phyloP scores from a whole-genome alignment of 257 asterid genomes.

The Salvia splendens region DNA sequence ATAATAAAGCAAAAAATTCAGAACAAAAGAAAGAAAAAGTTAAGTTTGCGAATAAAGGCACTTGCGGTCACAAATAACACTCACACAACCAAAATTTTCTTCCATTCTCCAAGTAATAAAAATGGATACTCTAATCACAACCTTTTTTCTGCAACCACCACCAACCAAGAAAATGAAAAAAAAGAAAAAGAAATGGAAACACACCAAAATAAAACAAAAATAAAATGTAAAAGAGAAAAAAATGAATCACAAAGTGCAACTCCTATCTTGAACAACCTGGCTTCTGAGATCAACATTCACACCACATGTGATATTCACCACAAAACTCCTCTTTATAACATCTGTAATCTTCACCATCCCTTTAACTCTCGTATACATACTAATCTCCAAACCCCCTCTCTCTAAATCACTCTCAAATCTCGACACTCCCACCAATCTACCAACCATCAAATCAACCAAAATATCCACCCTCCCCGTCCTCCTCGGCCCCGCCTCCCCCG shows the following conservation, averaged over 20 bases:
- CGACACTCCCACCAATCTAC: constrained; percentile 24
- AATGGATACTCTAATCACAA: no score
- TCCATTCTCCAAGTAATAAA: no score
- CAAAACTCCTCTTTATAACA: constrained; percentile 35
- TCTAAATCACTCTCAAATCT: constrained; percentile 36
- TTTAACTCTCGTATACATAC: constrained; percentile 32
- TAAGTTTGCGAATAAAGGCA: no score
- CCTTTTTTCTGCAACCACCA: no score
- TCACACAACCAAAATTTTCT: no score
- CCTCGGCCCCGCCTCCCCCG: constrained; percentile 41
- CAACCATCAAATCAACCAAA: constrained; percentile 38
- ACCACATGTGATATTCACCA: constrained; percentile 46
- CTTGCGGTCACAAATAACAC: no score
- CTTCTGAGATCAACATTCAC: constrained; percentile 37
- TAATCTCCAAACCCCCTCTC: constrained; percentile 29
- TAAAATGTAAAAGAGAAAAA: not conserved
- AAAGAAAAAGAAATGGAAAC: no score
- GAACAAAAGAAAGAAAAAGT: no score
- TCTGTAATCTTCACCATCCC: constrained; percentile 47
- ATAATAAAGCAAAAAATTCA: no score
- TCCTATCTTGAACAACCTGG: constrained; percentile 28
- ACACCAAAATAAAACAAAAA: not conserved
- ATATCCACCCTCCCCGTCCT: constrained; percentile 35
- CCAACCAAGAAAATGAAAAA: no score
- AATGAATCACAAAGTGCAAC: constrained; percentile 32